phyloP scores from a whole-genome alignment of 495 filamentous ascomycete species.

The Sordaria brevicollis region DNA sequence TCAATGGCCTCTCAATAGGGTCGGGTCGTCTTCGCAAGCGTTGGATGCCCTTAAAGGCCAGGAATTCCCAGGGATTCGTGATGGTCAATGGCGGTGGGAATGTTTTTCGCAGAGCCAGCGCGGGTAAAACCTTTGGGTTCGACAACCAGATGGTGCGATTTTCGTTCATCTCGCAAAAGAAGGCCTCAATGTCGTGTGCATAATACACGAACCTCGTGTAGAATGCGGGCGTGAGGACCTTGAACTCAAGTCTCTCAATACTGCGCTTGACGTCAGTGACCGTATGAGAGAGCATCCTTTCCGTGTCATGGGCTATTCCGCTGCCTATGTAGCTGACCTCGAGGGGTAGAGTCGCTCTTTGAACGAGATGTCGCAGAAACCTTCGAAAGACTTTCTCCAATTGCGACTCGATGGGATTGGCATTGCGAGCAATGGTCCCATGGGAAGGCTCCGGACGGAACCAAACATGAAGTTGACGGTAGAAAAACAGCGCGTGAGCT shows the following conservation, averaged over 20 bases:
- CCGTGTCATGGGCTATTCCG: constrained; percentile 26
- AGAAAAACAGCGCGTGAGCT: constrained; percentile 43
- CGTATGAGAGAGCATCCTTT: constrained; percentile 26
- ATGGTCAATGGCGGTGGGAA: constrained; percentile 13
- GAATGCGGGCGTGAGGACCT: constrained; percentile 47
- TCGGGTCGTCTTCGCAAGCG: constrained; percentile 26
- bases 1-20: constrained; percentile 22
- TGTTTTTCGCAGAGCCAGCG: constrained; percentile 25
- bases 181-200: constrained; percentile 37
- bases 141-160: constrained; percentile 44
- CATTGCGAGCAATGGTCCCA: constrained; percentile 38
- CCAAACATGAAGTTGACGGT: constrained; percentile 45
- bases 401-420: constrained; percentile 31
- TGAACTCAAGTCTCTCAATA: constrained; percentile 32
- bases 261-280: constrained; percentile 1
- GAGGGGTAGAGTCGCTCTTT: constrained; percentile 25
- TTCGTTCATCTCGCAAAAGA: constrained; percentile 40
- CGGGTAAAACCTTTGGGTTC: constrained; percentile 30
- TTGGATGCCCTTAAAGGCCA: constrained; percentile 26
- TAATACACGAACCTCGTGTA: constrained; percentile 49
- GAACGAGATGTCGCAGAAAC: constrained; percentile 39
- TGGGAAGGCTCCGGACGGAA: constrained; percentile 45
- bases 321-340: constrained; percentile 41
- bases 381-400: constrained; percentile 42
- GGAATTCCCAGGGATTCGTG: constrained; percentile 20